Evolutionary conservation across 148 eudicot genomes (phyloP).

Genomic region (Silene latifolia): DNA sequence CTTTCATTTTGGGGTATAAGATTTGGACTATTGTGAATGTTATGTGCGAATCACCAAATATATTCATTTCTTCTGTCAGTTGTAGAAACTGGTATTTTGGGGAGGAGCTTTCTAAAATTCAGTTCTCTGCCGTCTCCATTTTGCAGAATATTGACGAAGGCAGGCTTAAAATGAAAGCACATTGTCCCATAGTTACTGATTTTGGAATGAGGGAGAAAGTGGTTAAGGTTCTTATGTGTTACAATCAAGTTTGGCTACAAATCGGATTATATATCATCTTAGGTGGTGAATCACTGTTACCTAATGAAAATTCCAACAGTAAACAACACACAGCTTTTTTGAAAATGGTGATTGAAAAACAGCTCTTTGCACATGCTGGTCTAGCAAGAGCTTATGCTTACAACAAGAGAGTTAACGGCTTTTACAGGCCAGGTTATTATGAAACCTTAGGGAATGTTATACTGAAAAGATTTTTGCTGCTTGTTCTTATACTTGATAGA

Average conservation of each 20-base stretch:
- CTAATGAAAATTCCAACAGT: too few relatives aligned
- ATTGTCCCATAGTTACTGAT: slow-evolving; percentile 89
- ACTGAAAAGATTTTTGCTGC: slow-evolving; percentile 86
- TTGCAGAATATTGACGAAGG: too few relatives aligned
- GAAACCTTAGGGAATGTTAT: slow-evolving; percentile 72
- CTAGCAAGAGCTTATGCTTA: too few relatives aligned
- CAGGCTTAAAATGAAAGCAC: slow-evolving; percentile 84
- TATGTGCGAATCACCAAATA: not conserved
- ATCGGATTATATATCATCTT: too few relatives aligned
- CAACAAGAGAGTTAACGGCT: slow-evolving; percentile 85
- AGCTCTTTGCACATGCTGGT: slow-evolving; percentile 70
- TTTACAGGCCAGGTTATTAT: slow-evolving; percentile 91
- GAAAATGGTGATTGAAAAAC: slow-evolving; percentile 85
- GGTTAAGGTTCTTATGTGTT: slow-evolving; percentile 54
- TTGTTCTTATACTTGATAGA: too few relatives aligned
- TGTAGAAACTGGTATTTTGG: not conserved
- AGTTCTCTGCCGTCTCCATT: too few relatives aligned
- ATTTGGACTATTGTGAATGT: too few relatives aligned
- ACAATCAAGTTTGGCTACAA: too few relatives aligned
- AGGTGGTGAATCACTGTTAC: too few relatives aligned
- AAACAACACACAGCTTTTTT: too few relatives aligned
- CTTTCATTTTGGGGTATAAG: not conserved
- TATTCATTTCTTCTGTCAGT: not conserved
- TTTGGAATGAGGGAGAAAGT: slow-evolving; percentile 88
- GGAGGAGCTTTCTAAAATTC: too few relatives aligned